A percentile compares a stretch with the other conserved stretches of the same genome.
Evolutionary conservation across 2,329 filamentous ascomycete genomes (phyloP).

Genomic region (Rutstroemia sp.): DNA sequence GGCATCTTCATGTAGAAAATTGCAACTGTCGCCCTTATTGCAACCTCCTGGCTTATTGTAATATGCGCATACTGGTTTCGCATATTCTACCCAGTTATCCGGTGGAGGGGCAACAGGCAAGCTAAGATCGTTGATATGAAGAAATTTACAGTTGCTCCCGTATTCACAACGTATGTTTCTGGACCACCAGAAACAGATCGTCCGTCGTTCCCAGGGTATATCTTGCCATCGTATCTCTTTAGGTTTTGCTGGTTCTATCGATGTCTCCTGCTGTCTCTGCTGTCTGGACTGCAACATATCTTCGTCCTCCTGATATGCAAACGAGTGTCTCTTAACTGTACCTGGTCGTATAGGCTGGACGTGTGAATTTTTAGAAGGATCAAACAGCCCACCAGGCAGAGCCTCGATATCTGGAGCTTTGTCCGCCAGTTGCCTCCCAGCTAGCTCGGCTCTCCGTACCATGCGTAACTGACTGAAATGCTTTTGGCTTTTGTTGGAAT

Average conservation of each 20-base stretch:
- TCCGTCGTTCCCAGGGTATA: neutral
- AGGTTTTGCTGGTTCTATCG: neutral
- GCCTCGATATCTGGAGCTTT: slow-evolving; percentile 31
- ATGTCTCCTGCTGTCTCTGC: neutral
- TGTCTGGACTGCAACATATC: neutral
- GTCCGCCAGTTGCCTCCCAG: slow-evolving; percentile 39
- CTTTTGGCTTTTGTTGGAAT: slow-evolving; percentile 36
- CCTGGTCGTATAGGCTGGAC: slow-evolving; percentile 14
- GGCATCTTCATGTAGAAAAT: slow-evolving; percentile 12
- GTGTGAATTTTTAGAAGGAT: slow-evolving; percentile 15
- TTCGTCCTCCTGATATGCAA: neutral
- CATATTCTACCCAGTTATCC: neutral
- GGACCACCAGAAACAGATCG: neutral
- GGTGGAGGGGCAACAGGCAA: neutral
- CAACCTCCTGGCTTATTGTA: slow-evolving; percentile 1
- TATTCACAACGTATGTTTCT: neutral
- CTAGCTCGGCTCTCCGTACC: slow-evolving; percentile 36
- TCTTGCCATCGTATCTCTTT: neutral
- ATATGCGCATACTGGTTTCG: neutral
- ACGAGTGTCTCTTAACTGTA: slow-evolving; percentile 10
- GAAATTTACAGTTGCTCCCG: neutral
- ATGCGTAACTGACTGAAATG: slow-evolving; percentile 34
- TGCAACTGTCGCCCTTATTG: slow-evolving; percentile 9
- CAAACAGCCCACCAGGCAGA: slow-evolving; percentile 20
- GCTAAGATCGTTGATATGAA: neutral